A percentile compares a stretch with the other conserved stretches of the same genome.
Evolutionary conservation across 805 yeast species (phyloP).

Genomic region (Cyberlindnera mrakii): DNA sequence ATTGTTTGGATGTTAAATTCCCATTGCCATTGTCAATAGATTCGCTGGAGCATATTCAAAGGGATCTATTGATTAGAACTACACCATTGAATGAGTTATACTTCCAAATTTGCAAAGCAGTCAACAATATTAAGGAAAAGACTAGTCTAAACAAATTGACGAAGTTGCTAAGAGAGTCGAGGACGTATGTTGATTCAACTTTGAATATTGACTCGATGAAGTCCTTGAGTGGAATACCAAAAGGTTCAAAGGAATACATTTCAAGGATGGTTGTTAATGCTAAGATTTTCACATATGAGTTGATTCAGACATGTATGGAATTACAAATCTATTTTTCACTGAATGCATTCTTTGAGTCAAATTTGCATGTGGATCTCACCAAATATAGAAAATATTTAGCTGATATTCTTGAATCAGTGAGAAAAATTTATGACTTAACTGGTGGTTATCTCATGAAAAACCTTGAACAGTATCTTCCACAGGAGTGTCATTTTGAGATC

Average conservation of each 20-base stretch:
- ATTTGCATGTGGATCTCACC: constrained; percentile 5
- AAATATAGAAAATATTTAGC: constrained; percentile 8
- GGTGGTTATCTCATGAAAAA: constrained; percentile 9
- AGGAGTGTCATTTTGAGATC: constrained; percentile 8
- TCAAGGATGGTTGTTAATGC: constrained; percentile 9
- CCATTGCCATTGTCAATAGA: constrained; percentile 11
- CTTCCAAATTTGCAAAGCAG: constrained; percentile 3
- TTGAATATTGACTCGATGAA: constrained; percentile 5
- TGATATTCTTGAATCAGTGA: not conserved
- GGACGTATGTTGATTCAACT: constrained; percentile 8
- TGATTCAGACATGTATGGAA: constrained; percentile 9
- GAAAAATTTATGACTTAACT: constrained; percentile 5
- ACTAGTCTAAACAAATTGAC: constrained; percentile 6
- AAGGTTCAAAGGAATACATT: constrained; percentile 5
- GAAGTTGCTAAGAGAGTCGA: constrained; percentile 4
- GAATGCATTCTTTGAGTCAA: constrained; percentile 12
- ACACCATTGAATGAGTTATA: constrained; percentile 5
- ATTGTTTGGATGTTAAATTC: constrained; percentile 9
- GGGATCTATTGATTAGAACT: constrained; percentile 5
- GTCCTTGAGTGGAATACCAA: not conserved
- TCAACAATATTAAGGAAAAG: constrained; percentile 10
- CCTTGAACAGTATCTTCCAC: constrained; percentile 3
- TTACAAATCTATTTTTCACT: constrained; percentile 7
- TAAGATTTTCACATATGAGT: constrained; percentile 4
- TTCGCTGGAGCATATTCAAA: constrained; percentile 8